A percentile compares a stretch with the other conserved stretches of the same genome.
phyloP scores from a whole-genome alignment of 2,329 filamentous ascomycete species.

The Ascomycota sp. region DNA sequence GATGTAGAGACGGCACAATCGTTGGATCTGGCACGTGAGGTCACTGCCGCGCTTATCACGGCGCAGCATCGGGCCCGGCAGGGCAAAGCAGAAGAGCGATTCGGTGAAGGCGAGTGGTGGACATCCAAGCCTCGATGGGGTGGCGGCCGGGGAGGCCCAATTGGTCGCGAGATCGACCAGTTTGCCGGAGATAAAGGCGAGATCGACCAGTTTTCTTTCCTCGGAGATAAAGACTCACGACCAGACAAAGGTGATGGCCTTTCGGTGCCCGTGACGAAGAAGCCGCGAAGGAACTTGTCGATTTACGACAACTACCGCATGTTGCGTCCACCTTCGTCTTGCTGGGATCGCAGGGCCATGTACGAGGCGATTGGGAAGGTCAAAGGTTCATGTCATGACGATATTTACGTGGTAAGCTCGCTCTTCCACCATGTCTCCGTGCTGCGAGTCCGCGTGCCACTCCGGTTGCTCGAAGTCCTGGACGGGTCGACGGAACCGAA shows the following conservation, averaged over 20 bases:
- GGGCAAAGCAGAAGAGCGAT: constrained; percentile 29
- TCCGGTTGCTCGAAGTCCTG: constrained; percentile 27
- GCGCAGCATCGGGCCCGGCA: constrained; percentile 41
- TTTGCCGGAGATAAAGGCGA: constrained; percentile 31
- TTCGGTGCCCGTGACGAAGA: constrained; percentile 16
- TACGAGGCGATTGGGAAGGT: constrained; percentile 34
- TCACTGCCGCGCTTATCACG: constrained; percentile 35
- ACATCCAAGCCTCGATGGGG: constrained; percentile 37
- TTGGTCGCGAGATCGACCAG: constrained; percentile 35
- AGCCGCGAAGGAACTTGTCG: constrained; percentile 29
- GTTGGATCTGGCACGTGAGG: constrained; percentile 37
- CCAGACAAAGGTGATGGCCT: constrained; percentile 7
- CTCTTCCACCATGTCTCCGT: constrained; percentile 40
- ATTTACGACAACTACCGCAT: constrained; percentile 43
- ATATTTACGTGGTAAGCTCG: constrained; percentile 37
- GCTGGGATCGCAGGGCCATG: constrained; percentile 36
- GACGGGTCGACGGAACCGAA: constrained; percentile 20
- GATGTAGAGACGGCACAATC: constrained; percentile 31
- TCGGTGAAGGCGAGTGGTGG: constrained; percentile 41
- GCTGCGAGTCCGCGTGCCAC: constrained; percentile 34
- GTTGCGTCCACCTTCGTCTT: constrained; percentile 31
- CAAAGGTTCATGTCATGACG: constrained; percentile 27
- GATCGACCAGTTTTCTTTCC: constrained; percentile 23
- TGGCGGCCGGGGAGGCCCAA: constrained; percentile 37
- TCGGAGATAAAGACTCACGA: constrained; percentile 23